Base-by-base conservation (phyloP, 129 eudicot species). In the Escallonia herrerae region DNA sequence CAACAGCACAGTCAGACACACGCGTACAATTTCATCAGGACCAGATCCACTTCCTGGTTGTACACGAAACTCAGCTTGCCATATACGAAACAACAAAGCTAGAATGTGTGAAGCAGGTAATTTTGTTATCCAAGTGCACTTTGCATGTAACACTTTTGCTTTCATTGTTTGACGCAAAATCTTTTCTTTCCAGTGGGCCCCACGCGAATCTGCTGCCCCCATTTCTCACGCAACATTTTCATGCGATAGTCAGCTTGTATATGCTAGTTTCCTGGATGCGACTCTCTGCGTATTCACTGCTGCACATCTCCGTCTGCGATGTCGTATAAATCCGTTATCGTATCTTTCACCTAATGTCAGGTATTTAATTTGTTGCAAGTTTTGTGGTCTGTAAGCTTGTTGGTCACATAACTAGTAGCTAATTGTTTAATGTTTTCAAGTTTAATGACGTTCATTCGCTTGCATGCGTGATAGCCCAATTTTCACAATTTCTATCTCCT, bases 1-100 rank as follows among this genome's bases (percentile, higher is more conserved):
- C 82, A 44, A 59, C 83, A 38, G 69, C 84, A 44, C 91, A 70
- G 44, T 80, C 97, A 0, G 91, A 90, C 56, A 90, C 97, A 41
- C 91, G 95, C 9, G 95, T 90, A 59, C 97, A 90, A 66, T 90
- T 90, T 81, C 95, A 90, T 76, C 87, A 90, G 47, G 97, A 90
- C 72, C 97, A 90, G 77, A 71, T 61, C 60, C 93, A 90, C 55
- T 82, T 84, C 70, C 87, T 90, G 55, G 87, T 80, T 50, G 93
- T 90, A 53, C 97, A 90, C 38, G 97, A 90, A 73, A 84, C 97
- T 10, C 97, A 90, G 50, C 83, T 90, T 13, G 95, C 95, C 38
- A 90, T 90, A 6, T 90, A 77, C 47, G 97, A 90, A 72, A 74
- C 95, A n/a, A 77, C 90, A 47, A 87, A 90, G 72, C 73, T 90